phyloP scores from a whole-genome alignment of 208 protist genomes.

The Leptomonas seymouri region DNA sequence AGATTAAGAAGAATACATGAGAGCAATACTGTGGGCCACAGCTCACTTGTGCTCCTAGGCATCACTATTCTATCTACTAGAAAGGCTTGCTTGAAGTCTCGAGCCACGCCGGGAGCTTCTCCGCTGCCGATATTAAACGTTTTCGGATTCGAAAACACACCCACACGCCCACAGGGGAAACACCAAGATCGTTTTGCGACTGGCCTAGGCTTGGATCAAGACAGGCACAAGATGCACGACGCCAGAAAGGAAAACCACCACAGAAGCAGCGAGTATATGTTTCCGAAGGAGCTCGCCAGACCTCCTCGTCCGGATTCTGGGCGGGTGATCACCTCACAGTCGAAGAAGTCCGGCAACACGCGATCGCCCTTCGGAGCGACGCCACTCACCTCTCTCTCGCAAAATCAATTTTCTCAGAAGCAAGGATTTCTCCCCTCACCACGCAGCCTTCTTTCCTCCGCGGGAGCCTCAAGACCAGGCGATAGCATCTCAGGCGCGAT shows the following conservation, averaged over 20 bases:
- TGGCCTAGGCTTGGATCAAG: too few species aligned
- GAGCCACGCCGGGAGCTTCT: too few species aligned
- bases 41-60: too few species aligned
- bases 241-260: background rate
- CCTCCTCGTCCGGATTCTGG: slow-evolving; percentile 28
- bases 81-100: too few species aligned
- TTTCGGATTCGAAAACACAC: too few species aligned
- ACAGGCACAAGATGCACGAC: too few species aligned
- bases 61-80: too few species aligned
- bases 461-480: slow-evolving; percentile 7
- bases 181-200: too few species aligned
- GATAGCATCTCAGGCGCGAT: slow-evolving; percentile 34
- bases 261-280: slow-evolving; percentile 11
- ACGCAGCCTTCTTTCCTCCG: slow-evolving; percentile 10
- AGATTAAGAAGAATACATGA: too few species aligned
- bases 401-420: slow-evolving; percentile 16
- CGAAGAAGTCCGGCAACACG: slow-evolving; percentile 1
- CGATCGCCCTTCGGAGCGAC: slow-evolving; percentile 18
- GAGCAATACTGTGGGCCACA: too few species aligned
- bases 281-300: slow-evolving; percentile 38
- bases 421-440: slow-evolving; percentile 9
- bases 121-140: too few species aligned
- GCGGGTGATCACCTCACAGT: background rate
- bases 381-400: slow-evolving; percentile 23
- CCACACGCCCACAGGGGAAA: too few species aligned